Evolutionary conservation across 257 asterid species (phyloP).

Genomic region (Rubia yunnanensis): DNA sequence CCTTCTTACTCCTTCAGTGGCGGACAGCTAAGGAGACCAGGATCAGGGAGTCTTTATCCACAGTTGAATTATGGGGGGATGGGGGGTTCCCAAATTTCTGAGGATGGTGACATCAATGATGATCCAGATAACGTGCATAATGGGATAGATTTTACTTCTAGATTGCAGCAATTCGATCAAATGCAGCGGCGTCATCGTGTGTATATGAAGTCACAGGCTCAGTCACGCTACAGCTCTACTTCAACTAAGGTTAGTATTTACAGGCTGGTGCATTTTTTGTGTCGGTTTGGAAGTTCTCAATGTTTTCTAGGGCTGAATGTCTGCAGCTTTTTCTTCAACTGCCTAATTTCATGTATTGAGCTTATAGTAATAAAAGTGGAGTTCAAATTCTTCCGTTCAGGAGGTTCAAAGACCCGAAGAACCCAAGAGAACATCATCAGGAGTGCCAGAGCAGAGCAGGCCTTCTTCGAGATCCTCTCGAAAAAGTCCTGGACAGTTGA

Average conservation of each 20-base stretch:
- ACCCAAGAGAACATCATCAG: constrained; percentile 29
- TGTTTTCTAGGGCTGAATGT: neutral
- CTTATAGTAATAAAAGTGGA: neutral
- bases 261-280: neutral
- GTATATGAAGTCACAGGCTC: constrained; percentile 44
- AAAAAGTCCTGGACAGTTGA: constrained; percentile 57
- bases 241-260: constrained; percentile 48
- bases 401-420: constrained; percentile 61
- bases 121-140: constrained; percentile 31
- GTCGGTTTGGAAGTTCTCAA: neutral
- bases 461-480: constrained; percentile 64
- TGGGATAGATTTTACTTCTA: constrained; percentile 59
- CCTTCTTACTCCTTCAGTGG: constrained; percentile 76
- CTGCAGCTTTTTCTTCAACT: neutral
- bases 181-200: constrained; percentile 74
- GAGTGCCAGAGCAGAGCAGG: constrained; percentile 35
- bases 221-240: constrained; percentile 36
- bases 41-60: constrained; percentile 37
- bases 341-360: neutral
- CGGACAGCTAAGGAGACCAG: constrained; percentile 35
- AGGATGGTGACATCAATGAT: constrained; percentile 47
- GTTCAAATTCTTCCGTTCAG: constrained; percentile 28
- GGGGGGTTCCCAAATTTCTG: constrained; percentile 33
- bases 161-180: constrained; percentile 61
- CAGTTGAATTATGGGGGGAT: constrained; percentile 30